Evolutionary conservation across 495 filamentous ascomycete genomes (phyloP).

Genomic region (Penicillium robsamsonii): DNA sequence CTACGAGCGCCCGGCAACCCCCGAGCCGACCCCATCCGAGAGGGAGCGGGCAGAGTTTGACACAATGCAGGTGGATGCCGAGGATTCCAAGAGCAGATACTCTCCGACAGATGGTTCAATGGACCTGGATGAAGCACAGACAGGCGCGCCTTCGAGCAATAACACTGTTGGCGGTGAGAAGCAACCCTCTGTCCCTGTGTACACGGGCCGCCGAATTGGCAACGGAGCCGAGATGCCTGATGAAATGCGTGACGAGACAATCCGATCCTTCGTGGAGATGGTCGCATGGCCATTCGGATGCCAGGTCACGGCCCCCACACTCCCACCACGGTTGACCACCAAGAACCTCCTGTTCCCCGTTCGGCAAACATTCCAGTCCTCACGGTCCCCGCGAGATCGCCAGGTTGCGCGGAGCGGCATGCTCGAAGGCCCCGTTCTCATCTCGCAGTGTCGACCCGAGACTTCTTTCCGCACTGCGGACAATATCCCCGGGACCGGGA

Average conservation of each 20-base stretch:
- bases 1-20: slow-evolving; percentile 37
- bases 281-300: slow-evolving; percentile 78
- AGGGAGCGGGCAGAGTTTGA: slow-evolving; percentile 23
- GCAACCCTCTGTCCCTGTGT: slow-evolving; percentile 25
- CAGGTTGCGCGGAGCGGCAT: slow-evolving; percentile 68
- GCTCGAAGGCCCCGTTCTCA: slow-evolving; percentile 70
- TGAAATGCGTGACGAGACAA: slow-evolving; percentile 65
- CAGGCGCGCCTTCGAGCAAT: slow-evolving; percentile 1
- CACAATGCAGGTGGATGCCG: slow-evolving; percentile 2
- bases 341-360: slow-evolving; percentile 52
- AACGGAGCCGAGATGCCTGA: slow-evolving; percentile 72
- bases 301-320: slow-evolving; percentile 60
- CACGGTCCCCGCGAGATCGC: slow-evolving; percentile 64
- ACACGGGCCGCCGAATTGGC: slow-evolving; percentile 57
- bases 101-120: slow-evolving; percentile 24
- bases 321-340: slow-evolving; percentile 61
- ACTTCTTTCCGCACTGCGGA: slow-evolving; percentile 45
- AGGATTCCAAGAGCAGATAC: not conserved
- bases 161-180: slow-evolving; percentile 6
- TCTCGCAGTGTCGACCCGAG: slow-evolving; percentile 58
- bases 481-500: slow-evolving; percentile 46
- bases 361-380: slow-evolving; percentile 56
- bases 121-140: slow-evolving; percentile 33
- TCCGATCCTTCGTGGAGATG: slow-evolving; percentile 73
- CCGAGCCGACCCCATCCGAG: slow-evolving; percentile 21